A percentile compares a stretch with the other conserved stretches of the same genome.
phyloP scores from a whole-genome alignment of 495 filamentous ascomycete species.

The Annulohypoxylon stygium region DNA sequence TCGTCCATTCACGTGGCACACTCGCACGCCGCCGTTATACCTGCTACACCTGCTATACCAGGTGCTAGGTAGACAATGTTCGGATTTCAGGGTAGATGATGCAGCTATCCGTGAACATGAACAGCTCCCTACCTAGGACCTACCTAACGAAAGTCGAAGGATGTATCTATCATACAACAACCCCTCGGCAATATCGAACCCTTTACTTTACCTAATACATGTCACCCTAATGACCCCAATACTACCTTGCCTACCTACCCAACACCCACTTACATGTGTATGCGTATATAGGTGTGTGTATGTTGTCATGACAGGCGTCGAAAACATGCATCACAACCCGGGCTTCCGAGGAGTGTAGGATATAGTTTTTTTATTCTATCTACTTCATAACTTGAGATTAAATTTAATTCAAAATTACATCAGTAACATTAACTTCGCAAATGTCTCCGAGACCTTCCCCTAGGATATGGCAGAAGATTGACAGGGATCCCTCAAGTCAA shows the following conservation, averaged over 20 bases:
- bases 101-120: background rate
- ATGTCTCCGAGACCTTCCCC: conserved; percentile 37
- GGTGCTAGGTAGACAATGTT: background rate
- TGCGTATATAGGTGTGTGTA: background rate
- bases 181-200: no score
- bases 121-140: background rate
- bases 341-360: background rate
- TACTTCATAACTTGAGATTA: background rate
- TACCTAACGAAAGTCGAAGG: background rate
- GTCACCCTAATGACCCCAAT: background rate
- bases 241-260: background rate
- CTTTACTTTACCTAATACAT: background rate
- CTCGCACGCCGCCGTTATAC: no score
- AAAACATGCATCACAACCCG: background rate
- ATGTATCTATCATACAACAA: background rate
- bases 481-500: conserved; percentile 41
- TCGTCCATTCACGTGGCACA: background rate
- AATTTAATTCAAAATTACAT: background rate
- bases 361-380: no score
- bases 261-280: background rate
- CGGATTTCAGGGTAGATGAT: background rate
- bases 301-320: no score
- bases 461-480: conserved; percentile 25
- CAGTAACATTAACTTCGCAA: conserved; percentile 1
- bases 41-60: background rate